phyloP scores from a whole-genome alignment of 208 protist genomes.

The Balamuthia mandrillaris region DNA sequence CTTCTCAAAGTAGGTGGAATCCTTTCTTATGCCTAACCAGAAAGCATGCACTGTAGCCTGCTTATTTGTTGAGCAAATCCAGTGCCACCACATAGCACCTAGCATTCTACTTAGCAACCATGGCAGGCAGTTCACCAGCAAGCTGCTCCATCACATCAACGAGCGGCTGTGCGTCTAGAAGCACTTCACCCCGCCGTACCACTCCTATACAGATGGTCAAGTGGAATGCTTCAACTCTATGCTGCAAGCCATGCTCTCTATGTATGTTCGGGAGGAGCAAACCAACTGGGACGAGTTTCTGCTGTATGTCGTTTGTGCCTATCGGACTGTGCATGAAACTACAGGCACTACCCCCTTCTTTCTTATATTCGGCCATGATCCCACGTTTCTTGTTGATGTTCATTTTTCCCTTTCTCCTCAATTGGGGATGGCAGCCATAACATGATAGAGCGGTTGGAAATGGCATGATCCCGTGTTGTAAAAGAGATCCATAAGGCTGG shows the following conservation, averaged over 20 bases:
- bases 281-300: neutral
- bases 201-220: neutral
- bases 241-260: neutral
- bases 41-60: neutral
- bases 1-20: neutral
- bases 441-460: no score
- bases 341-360: neutral
- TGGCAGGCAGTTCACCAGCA: neutral
- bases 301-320: neutral
- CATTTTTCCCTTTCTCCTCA: no score
- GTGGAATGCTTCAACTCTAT: neutral
- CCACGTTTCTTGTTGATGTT: no score
- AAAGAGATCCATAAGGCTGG: no score
- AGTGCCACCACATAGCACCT: neutral
- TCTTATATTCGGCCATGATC: no score
- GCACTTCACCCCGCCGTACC: neutral
- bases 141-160: neutral
- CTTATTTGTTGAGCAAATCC: neutral
- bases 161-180: neutral
- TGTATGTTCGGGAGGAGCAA: neutral
- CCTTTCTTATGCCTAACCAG: neutral
- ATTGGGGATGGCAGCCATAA: no score
- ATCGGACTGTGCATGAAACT: neutral
- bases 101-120: neutral
- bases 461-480: no score